Percentiles rank a stretch among this genome's conserved stretches.
Evolutionary conservation across 352 stramenopile genomes (phyloP).

Genomic region (Phytophthora quininea): DNA sequence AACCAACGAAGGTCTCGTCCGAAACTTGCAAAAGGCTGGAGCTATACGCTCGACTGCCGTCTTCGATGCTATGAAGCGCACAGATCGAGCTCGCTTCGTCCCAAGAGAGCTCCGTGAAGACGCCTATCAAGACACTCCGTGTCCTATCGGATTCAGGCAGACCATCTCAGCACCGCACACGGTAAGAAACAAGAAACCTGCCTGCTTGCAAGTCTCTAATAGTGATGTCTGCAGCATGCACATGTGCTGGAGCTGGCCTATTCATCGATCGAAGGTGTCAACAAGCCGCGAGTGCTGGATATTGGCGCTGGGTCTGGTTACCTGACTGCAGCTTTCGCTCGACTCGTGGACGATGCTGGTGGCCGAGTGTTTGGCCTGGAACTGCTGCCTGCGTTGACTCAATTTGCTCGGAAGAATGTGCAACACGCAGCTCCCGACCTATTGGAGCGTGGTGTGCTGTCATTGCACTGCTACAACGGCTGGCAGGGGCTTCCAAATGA

Average conservation of each 20-base stretch:
- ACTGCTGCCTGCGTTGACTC: constrained; percentile 78
- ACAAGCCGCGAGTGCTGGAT: constrained; percentile 86
- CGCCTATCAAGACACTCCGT: constrained; percentile 77
- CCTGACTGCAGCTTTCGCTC: constrained; percentile 89
- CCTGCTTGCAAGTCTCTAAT: no score
- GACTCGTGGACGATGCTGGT: constrained; percentile 64
- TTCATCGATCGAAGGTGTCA: constrained; percentile 38
- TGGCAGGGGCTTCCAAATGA: constrained; percentile 91
- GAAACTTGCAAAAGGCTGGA: constrained; percentile 57
- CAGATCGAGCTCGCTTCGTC: constrained; percentile 81
- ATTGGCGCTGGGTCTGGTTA: constrained; percentile 96
- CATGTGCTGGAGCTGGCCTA: constrained; percentile 70
- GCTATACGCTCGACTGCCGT: constrained; percentile 52
- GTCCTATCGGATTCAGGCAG: constrained; percentile 81
- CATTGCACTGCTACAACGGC: constrained; percentile 75
- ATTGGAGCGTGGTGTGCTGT: constrained; percentile 59
- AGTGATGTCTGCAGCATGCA: constrained; percentile 45
- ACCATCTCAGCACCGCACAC: constrained; percentile 92
- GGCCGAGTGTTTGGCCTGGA: constrained; percentile 91
- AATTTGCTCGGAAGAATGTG: constrained; percentile 86
- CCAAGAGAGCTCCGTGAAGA: constrained; percentile 10
- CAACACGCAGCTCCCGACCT: constrained; percentile 76
- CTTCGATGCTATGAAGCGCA: constrained; percentile 63
- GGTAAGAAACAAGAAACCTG: no score
- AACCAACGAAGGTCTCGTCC: constrained; percentile 50